Evolutionary conservation across 106 monocot species (phyloP), one percentile per base, ranked within the genome.

Genomic region (Phalaenopsis equestris): DNA sequence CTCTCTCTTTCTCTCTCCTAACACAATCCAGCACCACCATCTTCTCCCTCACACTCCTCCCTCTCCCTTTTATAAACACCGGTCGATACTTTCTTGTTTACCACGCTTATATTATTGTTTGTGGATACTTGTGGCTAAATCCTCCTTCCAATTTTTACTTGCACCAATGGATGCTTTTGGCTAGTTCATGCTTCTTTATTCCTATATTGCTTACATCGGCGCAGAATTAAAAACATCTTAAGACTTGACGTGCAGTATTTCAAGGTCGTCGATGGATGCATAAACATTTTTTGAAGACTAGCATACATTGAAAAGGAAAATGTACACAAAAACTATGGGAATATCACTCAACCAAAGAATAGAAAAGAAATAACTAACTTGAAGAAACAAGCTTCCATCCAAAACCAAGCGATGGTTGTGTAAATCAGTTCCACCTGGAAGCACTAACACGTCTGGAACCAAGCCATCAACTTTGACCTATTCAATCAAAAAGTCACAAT

Each of bases 391-490:
- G 58, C 89, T 91, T 87, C 98, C 98, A 81, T 85, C 86, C 55
- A 82, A 77, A 55, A 98, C 98, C 72, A 98, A 73, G 46, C 88
- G 90, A 87, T 98, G 98, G 58, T 91, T 79, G 80, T 98, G 94
- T 82, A 98, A 88, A 93, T 98, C 98, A 85, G 84, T 84, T 16
- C 98, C 91, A 72, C 94, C 67, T 19, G 94, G 92, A 39, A 94
- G 87, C 5, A 87, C 86, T 56, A 98, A 79, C 55, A 98, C 75
- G 52, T 93, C 89, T 14, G 98, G 90, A 82, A 98, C 86, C 67
- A 93, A 76, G 49, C 85, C 91, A 87, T 98, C 98, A 83, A 81
- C 81, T 57, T 56, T 52, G 46, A 98, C 94, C 98, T 98, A 87
- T 55, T 70, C 41, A 86, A 82, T 39, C 37, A 42, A 46, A 43